Percentiles rank a stretch among this genome's conserved stretches.
These are phyloP conservation scores for Erigeron canadensis DNA, from an alignment of 129 eudicot species.

Conservation along the genomic window DNA sequence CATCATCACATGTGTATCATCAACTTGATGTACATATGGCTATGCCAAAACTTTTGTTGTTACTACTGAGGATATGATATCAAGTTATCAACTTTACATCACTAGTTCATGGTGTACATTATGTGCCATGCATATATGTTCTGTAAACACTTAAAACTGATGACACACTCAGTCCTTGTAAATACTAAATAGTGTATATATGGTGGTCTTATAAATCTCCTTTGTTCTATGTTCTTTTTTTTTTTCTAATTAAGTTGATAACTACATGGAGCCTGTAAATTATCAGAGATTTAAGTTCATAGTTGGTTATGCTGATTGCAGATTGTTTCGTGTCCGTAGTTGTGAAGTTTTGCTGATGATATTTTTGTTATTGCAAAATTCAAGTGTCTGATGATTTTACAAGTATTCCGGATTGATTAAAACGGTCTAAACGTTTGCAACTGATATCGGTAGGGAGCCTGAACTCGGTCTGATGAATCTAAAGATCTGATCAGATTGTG, in stretches of 20 bases:
- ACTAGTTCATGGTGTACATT: not conserved
- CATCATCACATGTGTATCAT: conserved; percentile 2
- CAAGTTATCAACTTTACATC: not conserved
- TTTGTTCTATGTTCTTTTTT: too few species aligned
- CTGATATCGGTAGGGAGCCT: not conserved
- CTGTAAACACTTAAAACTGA: conserved; percentile 2
- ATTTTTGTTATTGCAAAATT: not conserved
- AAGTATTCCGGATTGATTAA: not conserved
- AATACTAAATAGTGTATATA: conserved; percentile 3
- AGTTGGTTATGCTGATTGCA: not conserved
- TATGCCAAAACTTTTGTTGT: conserved; percentile 1
- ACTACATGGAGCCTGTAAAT: not conserved
- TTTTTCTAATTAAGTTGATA: not conserved
- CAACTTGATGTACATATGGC: too few species aligned
- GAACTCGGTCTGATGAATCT: not conserved
- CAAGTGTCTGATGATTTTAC: not conserved
- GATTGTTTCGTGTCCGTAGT: not conserved
- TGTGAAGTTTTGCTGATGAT: not conserved
- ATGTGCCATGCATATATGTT: not conserved
- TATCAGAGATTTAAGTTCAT: not conserved
- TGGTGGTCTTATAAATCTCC: conserved; percentile 3
- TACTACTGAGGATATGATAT: not conserved
- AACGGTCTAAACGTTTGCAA: too few species aligned
- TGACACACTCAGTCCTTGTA: conserved; percentile 3
- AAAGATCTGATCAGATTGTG: not conserved